These are phyloP conservation scores for Chytriomyces confervae DNA, from an alignment of 192 early-diverging fungal genomes.

Conservation along the genomic window DNA sequence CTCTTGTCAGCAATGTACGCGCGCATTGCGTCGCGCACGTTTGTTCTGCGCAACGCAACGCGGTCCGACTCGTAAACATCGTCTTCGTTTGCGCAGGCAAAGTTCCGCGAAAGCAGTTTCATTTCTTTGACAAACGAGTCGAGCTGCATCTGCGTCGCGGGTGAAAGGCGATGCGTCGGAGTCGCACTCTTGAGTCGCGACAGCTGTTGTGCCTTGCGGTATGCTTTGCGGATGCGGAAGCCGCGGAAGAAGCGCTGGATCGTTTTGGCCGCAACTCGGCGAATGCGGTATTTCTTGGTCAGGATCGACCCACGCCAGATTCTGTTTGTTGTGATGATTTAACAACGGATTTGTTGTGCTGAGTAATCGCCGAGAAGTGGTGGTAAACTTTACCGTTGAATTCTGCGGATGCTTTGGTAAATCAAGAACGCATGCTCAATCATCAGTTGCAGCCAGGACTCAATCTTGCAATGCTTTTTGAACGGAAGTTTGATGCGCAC, in stretches of 20 bases:
- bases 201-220: neutral
- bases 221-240: neutral
- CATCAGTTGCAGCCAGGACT: constrained; percentile 1
- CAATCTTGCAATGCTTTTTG: constrained; percentile 12
- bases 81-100: constrained; percentile 6
- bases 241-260: constrained; percentile 5
- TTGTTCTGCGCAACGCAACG: neutral
- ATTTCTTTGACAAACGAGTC: constrained; percentile 7
- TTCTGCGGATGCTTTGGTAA: constrained; percentile 13
- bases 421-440: constrained; percentile 9
- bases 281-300: too few species aligned
- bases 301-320: neutral
- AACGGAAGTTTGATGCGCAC: constrained; percentile 13
- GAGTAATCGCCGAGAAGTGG: neutral
- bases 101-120: neutral
- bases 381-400: constrained; percentile 6
- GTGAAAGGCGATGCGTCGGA: neutral
- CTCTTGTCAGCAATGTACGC: neutral
- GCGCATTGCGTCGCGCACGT: constrained; percentile 8
- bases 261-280: neutral
- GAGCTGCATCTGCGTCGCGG: neutral
- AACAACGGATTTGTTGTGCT: neutral
- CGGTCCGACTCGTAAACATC: constrained; percentile 4
- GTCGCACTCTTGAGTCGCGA: neutral
- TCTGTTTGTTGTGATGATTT: constrained; percentile 4